Evolutionary conservation across 768 basidiomycete species (phyloP).

Genomic region (Steccherinum ochraceum): DNA sequence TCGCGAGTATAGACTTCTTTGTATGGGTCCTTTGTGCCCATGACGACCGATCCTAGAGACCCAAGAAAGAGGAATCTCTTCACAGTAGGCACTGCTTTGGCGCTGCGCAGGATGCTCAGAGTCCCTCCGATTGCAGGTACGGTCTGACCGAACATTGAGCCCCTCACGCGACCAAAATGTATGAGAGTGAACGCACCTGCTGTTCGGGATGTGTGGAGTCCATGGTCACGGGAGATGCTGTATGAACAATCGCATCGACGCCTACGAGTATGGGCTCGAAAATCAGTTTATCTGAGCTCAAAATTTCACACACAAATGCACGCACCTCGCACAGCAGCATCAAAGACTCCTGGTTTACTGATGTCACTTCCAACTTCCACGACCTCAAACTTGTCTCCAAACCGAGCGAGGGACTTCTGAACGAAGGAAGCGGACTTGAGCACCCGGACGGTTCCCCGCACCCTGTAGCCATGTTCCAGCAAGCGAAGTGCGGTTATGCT

Average conservation of each 20-base stretch:
- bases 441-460: not conserved
- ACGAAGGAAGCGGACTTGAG: not conserved
- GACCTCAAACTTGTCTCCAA: not conserved
- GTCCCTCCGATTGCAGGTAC: conserved; percentile 1
- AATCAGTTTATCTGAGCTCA: no score
- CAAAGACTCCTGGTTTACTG: not conserved
- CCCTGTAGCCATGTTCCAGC: not conserved
- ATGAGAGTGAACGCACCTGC: no score
- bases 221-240: not conserved
- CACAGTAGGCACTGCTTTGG: not conserved
- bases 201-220: not conserved
- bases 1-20: not conserved
- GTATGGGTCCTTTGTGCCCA: not conserved
- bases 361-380: not conserved
- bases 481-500: no score
- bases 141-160: no score
- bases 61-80: conserved; percentile 2
- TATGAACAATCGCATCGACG: not conserved
- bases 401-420: not conserved
- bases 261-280: no score
- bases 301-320: no score
- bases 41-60: not conserved
- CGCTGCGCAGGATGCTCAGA: not conserved
- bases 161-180: no score
- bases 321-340: no score